Base-by-base conservation (phyloP, 2,329 filamentous ascomycete genomes). In the Aspergillus awamori region DNA sequence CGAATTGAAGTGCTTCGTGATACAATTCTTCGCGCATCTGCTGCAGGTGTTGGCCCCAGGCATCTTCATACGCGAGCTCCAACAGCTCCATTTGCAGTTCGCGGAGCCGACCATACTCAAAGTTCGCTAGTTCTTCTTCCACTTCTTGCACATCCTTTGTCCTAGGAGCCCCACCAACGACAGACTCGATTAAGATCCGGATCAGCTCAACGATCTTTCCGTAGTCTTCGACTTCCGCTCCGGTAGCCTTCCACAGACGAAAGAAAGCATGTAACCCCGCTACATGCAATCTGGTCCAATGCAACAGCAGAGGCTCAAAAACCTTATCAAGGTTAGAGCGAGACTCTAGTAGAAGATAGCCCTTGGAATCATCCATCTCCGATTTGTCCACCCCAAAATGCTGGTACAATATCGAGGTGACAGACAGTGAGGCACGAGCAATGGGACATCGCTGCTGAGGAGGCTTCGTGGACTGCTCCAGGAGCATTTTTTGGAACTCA, bases 81-180 rank as follows among this genome's bases (percentile, higher is more conserved):
- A 98, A 82, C 10, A 97, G 83, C 68, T 96, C 91, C 93, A 98
- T 97, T 77, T 99, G 95, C 58, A 97, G 81, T 71, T 93, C 88
- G 55, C 95, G 87, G 58, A 98, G 82, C 41, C 88, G 86, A 48
- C 84, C 81, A 68, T 93, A 90, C 67, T 97, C 93, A 72, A 92
- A 94, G 68, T 93, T 90, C 6, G 87, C 84, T 61, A 99, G 83
- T 63, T 97, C 93, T 67, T 96, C 93, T 76, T 98, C 94, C 0
- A 97, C 86, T 68, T 96, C 92, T 51, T 89, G 81, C 20, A 98
- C 86, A 65, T 97, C 92, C 72, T 92, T 95, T 17, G 88, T 92
- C 58, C 95, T 87, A 57, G 87, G 81, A 2, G 93, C 91, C 61
- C 90, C 87, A 5, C 95, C 93, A 15, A 98, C 88, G 2, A 97